These are phyloP conservation scores for Coemansia sp. DNA, from an alignment of 192 early-diverging fungal species.

Conservation along the genomic window DNA sequence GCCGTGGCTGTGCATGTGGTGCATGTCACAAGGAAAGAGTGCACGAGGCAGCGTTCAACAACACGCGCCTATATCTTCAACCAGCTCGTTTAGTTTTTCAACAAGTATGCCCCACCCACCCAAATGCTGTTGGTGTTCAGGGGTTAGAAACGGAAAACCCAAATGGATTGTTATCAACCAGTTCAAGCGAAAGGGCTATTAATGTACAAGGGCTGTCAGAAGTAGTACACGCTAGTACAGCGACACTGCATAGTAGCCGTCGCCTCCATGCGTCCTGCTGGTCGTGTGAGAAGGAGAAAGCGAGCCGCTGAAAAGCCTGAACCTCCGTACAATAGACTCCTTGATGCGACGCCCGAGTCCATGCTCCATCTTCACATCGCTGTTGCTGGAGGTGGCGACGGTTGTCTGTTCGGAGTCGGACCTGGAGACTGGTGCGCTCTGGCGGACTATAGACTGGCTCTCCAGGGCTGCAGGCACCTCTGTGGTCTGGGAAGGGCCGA, in stretches of 20 bases:
- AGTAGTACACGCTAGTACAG: constrained; percentile 3
- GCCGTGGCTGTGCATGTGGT: background rate
- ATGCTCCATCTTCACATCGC: constrained; percentile 8
- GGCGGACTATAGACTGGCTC: background rate
- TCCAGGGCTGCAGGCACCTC: background rate
- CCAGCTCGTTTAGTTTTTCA: background rate
- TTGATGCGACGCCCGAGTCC: constrained; percentile 25
- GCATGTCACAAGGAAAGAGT: constrained; percentile 2
- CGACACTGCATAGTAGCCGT: constrained; percentile 27
- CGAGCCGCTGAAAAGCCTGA: constrained; percentile 16
- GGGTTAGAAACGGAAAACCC: no score
- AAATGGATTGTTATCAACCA: no score
- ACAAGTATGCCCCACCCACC: background rate
- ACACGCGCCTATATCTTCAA: background rate
- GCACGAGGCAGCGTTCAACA: background rate
- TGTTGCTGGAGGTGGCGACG: background rate
- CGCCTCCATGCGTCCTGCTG: constrained; percentile 14
- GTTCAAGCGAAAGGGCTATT: background rate
- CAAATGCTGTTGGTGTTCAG: no score
- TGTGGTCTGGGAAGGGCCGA: background rate
- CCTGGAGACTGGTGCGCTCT: constrained; percentile 23
- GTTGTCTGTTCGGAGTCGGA: constrained; percentile 39
- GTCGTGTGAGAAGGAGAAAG: constrained; percentile 15
- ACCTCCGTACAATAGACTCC: constrained; percentile 25
- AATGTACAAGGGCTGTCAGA: background rate